Base-by-base conservation (phyloP, 441 rosid species). In the Pelargonium myrrhifolium region DNA sequence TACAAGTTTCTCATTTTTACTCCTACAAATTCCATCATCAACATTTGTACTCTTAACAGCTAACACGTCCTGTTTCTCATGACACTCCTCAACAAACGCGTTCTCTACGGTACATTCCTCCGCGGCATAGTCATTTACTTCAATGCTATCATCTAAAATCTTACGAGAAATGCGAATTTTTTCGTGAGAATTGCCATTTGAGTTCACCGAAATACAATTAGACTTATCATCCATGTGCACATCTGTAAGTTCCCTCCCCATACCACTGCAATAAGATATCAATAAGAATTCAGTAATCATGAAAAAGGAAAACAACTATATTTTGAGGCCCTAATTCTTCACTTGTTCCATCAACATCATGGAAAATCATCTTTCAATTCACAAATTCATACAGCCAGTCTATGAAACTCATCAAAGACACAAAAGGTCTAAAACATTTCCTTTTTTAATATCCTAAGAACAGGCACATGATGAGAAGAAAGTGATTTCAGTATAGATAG, bases 191-290 rank as follows among this genome's bases (percentile, higher is more conserved):
- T n/a, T 58, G 51, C 79, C 78, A 60, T 74, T 82, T 26, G 80
- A 39, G 60, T 72, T 79, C 66, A 68, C 56, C 3, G 68, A 69
- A 66, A 76, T 75, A 62, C 89, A 82, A 69, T 81, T 87, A 0
- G 82, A 72, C 72, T 78, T 85, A 72, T 76, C 80, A 70, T 87
- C 92, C 89, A 82, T 82, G 75, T 79, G 84, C 70, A 82, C 79
- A 63, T 80, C 81, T 43, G 76, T 74, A 65, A 84, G 84, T 69
- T 88, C 86, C 78, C 84, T 84, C 70, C 96, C 96, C 99, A 93
- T 93, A 76, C 79, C 79, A 80, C 95, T 93, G 80, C 86, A 71
- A 8, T 17, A 49, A 60, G n/a, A 9, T 51, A 20, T 56, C 61
- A 59, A 62, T 55, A 31, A 73, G 49, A 18, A 22, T 53, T 53